Conservation (phyloP, 2,329 filamentous ascomycete species). For the Anisogramma anomala region DNA sequence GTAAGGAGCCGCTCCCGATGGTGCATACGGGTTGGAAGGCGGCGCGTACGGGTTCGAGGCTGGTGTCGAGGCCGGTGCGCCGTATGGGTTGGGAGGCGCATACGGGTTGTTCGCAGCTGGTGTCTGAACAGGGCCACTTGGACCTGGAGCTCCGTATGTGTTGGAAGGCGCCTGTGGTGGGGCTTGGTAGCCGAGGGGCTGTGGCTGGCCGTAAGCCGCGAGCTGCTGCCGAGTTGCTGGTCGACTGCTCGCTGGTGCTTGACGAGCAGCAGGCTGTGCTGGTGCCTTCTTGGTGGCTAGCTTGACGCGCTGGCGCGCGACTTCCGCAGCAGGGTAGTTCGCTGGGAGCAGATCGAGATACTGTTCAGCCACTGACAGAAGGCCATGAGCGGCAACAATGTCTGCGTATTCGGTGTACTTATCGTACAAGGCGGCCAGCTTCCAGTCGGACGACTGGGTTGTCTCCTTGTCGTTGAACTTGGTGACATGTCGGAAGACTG, state of each 20-base stretch:
- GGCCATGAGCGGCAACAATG: slow-evolving; percentile 81
- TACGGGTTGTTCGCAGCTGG: slow-evolving; percentile 7
- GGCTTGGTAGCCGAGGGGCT: slow-evolving; percentile 38
- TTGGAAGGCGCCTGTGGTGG: slow-evolving; percentile 27
- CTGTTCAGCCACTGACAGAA: slow-evolving; percentile 74
- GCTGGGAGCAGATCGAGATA: slow-evolving; percentile 80
- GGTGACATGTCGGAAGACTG: slow-evolving; percentile 86
- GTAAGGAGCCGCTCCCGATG: slow-evolving; percentile 20
- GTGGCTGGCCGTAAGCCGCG: slow-evolving; percentile 23
- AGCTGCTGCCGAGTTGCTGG: slow-evolving; percentile 25
- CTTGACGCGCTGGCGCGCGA: slow-evolving; percentile 74
- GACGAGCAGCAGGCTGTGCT: slow-evolving; percentile 27
- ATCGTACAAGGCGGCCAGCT: slow-evolving; percentile 75
- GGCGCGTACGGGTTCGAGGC: slow-evolving; percentile 25
- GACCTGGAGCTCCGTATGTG: slow-evolving; percentile 23
- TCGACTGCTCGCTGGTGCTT: slow-evolving; percentile 20
- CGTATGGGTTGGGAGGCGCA: slow-evolving; percentile 20
- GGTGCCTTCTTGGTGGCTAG: slow-evolving; percentile 58
- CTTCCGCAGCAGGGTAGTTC: slow-evolving; percentile 75
- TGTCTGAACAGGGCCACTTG: background rate
- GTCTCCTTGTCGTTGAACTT: slow-evolving; percentile 78
- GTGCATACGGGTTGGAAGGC: slow-evolving; percentile 22
- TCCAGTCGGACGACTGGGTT: slow-evolving; percentile 67
- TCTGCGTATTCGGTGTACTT: slow-evolving; percentile 97
- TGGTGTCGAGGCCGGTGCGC: slow-evolving; percentile 19